A percentile compares a stretch with the other conserved stretches of the same genome.
These are phyloP conservation scores for Hyaloperonospora arabidopsidis DNA, from an alignment of 352 stramenopile species.

Conservation along the genomic window DNA sequence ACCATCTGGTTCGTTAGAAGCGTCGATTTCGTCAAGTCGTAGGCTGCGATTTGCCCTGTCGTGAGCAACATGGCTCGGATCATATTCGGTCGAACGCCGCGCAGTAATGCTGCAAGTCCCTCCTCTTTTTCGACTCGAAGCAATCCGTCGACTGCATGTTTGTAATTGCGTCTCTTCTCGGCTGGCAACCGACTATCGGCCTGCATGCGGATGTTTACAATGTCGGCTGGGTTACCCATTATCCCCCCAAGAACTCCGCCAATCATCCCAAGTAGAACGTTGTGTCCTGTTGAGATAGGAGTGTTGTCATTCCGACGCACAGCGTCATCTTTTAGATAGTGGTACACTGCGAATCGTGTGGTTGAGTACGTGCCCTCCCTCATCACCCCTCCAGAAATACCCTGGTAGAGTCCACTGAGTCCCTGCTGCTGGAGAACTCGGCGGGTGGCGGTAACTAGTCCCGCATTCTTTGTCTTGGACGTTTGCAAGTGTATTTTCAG, in stretches of 20 bases:
- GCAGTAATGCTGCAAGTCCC: conserved; percentile 50
- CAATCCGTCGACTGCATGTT: conserved; percentile 68
- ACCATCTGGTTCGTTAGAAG: conserved; percentile 44
- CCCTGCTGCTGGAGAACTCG: conserved; percentile 61
- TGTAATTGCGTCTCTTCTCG: conserved; percentile 73
- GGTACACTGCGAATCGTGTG: conserved; percentile 78
- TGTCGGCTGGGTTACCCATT: conserved; percentile 68
- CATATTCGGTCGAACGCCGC: conserved; percentile 72
- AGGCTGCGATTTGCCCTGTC: conserved; percentile 76
- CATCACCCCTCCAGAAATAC: conserved; percentile 72
- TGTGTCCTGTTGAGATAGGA: conserved; percentile 60
- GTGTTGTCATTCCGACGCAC: conserved; percentile 55
- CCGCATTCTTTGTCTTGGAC: conserved; percentile 63
- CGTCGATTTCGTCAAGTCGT: conserved; percentile 61
- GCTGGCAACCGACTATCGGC: conserved; percentile 55
- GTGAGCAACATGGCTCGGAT: conserved; percentile 81
- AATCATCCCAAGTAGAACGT: conserved; percentile 59
- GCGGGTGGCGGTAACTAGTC: conserved; percentile 38
- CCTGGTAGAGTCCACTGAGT: conserved; percentile 64
- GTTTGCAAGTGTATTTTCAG: conserved; percentile 81
- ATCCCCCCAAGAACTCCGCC: conserved; percentile 60
- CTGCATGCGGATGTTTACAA: conserved; percentile 83
- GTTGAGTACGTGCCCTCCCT: conserved; percentile 80
- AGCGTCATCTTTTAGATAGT: conserved; percentile 73
- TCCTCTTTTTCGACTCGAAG: conserved; percentile 59